Evolutionary conservation across 352 stramenopile species (phyloP).

Genomic region (Plasmopara viticola): DNA sequence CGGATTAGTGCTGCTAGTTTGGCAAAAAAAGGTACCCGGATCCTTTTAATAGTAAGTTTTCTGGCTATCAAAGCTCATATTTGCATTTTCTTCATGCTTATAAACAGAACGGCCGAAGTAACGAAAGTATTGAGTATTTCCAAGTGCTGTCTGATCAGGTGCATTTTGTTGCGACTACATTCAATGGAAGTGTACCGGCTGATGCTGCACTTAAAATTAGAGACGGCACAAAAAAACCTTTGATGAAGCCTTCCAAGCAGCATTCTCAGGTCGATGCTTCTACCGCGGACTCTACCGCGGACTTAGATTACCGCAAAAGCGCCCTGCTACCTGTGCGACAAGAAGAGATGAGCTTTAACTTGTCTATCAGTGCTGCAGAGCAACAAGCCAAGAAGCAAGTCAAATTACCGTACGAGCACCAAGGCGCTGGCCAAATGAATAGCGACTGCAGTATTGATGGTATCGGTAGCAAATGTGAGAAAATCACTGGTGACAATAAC

Average conservation of each 20-base stretch:
- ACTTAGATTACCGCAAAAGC: conserved; percentile 1
- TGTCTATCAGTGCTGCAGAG: conserved; percentile 55
- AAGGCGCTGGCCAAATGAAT: conserved; percentile 11
- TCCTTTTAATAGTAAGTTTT: neutral
- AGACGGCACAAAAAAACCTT: neutral
- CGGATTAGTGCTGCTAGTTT: conserved; percentile 48
- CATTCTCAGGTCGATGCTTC: too few species aligned
- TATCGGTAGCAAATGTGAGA: neutral
- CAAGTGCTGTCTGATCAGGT: conserved; percentile 24
- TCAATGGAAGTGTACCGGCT: neutral
- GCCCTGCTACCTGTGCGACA: conserved; percentile 39
- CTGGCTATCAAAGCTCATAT: conserved; percentile 4
- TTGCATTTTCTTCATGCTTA: neutral
- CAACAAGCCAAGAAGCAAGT: conserved; percentile 55
- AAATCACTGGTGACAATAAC: conserved; percentile 15
- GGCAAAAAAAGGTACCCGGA: conserved; percentile 52
- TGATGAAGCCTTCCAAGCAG: too few species aligned
- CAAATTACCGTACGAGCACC: conserved; percentile 68
- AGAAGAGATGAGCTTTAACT: conserved; percentile 66
- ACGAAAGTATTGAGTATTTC: conserved; percentile 65
- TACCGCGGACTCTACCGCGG: neutral
- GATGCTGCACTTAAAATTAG: conserved; percentile 3
- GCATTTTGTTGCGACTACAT: conserved; percentile 16
- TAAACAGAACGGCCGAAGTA: conserved; percentile 54
- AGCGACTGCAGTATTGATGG: conserved; percentile 2